phyloP scores from a whole-genome alignment of 2,329 filamentous ascomycete genomes.

The Calcarisporium arbuscula region DNA sequence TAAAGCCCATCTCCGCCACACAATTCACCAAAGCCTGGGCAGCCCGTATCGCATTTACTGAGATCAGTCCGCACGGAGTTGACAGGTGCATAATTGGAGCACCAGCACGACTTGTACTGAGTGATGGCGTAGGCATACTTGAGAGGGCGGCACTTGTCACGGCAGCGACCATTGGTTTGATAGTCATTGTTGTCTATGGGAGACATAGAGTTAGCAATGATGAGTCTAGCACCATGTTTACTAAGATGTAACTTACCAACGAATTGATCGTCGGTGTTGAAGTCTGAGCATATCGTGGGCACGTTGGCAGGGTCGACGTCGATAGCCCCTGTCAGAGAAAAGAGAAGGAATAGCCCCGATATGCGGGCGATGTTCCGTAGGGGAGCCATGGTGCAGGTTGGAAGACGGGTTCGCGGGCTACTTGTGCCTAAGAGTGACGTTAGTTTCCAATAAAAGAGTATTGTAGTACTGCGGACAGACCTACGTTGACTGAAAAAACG shows the following conservation, averaged over 20 bases:
- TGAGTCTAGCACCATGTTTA: too few species aligned
- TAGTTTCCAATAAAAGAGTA: too few species aligned
- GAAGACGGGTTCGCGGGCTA: too few species aligned
- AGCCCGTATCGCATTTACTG: constrained; percentile 47
- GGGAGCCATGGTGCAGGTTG: constrained; percentile 14
- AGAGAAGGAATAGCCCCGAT: constrained; percentile 18
- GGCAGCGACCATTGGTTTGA: constrained; percentile 67
- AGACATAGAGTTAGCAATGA: constrained; percentile 3
- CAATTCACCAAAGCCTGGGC: constrained; percentile 65
- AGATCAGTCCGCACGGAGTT: constrained; percentile 31
- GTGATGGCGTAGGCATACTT: constrained; percentile 63
- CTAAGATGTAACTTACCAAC: too few species aligned
- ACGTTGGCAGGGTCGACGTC: too few species aligned
- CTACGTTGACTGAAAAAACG: too few species aligned
- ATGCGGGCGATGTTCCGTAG: constrained; percentile 12
- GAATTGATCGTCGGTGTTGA: constrained; percentile 34
- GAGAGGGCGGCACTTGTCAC: constrained; percentile 44
- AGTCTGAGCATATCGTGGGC: constrained; percentile 30
- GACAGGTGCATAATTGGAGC: constrained; percentile 60
- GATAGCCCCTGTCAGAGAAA: constrained; percentile 17
- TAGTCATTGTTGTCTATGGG: constrained; percentile 45
- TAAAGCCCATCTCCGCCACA: constrained; percentile 60
- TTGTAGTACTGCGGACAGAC: too few species aligned
- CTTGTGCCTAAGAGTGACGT: too few species aligned
- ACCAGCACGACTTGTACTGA: constrained; percentile 64